phyloP scores from a whole-genome alignment of 2,329 filamentous ascomycete genomes.

The Gaeumannomyces tritici region DNA sequence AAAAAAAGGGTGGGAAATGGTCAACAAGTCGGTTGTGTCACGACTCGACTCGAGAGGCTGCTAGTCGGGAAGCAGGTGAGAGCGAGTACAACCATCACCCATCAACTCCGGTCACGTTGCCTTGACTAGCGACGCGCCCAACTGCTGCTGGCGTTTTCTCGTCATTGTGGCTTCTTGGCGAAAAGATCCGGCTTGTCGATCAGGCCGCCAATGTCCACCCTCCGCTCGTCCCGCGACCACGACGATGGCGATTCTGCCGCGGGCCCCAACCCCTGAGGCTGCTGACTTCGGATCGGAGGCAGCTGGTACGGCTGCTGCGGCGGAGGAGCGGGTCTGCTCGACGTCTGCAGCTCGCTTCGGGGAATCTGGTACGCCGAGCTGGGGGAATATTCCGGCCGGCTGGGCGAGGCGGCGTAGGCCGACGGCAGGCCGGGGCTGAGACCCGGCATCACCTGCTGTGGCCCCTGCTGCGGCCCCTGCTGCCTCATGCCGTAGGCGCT shows the following conservation, averaged over 20 bases:
- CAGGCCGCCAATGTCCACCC: slow-evolving; percentile 52
- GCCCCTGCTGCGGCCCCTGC: slow-evolving; percentile 12
- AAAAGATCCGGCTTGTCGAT: slow-evolving; percentile 45
- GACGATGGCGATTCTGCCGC: slow-evolving; percentile 4
- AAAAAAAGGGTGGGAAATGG: not conserved
- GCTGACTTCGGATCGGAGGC: slow-evolving; percentile 35
- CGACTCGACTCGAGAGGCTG: not conserved
- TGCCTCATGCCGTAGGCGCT: slow-evolving; percentile 15
- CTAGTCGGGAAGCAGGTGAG: not conserved
- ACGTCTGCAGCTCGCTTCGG: slow-evolving; percentile 36
- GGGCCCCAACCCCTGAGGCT: slow-evolving; percentile 13
- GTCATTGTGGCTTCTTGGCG: not conserved
- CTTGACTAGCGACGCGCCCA: not conserved
- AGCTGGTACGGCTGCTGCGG: slow-evolving; percentile 29
- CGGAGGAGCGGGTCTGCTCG: slow-evolving; percentile 18
- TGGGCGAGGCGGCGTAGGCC: slow-evolving; percentile 35
- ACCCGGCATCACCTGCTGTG: slow-evolving; percentile 24
- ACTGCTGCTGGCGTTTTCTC: not conserved
- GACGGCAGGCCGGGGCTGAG: slow-evolving; percentile 31
- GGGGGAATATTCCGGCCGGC: slow-evolving; percentile 31
- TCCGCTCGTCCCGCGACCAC: slow-evolving; percentile 35
- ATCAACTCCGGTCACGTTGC: not conserved
- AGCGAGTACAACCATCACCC: too few species aligned
- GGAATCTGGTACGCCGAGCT: slow-evolving; percentile 41
- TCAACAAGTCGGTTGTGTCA: not conserved